Evolutionary conservation across 176 grass and related monocot species (phyloP), one percentile per base, ranked within the genome.

Genomic region (Carex myosuroides): DNA sequence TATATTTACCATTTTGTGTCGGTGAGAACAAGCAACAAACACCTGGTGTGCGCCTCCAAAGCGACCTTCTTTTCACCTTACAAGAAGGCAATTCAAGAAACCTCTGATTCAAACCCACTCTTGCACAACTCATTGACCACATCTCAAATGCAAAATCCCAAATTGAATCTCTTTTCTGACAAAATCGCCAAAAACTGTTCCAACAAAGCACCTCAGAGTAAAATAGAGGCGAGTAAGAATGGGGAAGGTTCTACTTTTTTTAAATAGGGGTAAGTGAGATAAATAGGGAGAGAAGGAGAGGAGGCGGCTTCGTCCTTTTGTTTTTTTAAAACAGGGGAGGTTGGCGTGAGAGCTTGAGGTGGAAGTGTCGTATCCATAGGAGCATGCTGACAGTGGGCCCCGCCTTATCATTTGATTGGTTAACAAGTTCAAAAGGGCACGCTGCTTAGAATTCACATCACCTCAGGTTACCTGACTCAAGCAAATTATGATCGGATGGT

Each of bases 21-120:
- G 89, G 41, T 65, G 85, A 88, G 91, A 94, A 87, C 80, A 86
- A 76, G 50, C 86, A 88, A 50, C 92, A 93, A 94, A 91, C 92
- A 90, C 87, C 90, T 63, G 83, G 70, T 17, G 79, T 80, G 92
- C 90, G 92, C 58, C 74, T 85, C 85, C 72, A 90, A 59, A 70
- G 83, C 54, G 64, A 52, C 79, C 59, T 81, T 83, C 82, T 48
- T 75, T 44, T 67, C 53, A 11, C 42, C 0, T 61, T 9, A 70
- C 79, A 54, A 70, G 71, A 70, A 7, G 61, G 85, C 26, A 60
- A 71, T 64, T 88, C 91, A 59, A 88, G 37, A 58, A 59, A 91
- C 35, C 57, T 89, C 69, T 84, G 81, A 79, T 81, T 90, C 85
- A 91, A 85, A 74, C 88, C 53, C 89, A 87, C 84, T 57, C 87